Conservation (phyloP, 164 flowering plant species). For the Protea cynaroides region DNA sequence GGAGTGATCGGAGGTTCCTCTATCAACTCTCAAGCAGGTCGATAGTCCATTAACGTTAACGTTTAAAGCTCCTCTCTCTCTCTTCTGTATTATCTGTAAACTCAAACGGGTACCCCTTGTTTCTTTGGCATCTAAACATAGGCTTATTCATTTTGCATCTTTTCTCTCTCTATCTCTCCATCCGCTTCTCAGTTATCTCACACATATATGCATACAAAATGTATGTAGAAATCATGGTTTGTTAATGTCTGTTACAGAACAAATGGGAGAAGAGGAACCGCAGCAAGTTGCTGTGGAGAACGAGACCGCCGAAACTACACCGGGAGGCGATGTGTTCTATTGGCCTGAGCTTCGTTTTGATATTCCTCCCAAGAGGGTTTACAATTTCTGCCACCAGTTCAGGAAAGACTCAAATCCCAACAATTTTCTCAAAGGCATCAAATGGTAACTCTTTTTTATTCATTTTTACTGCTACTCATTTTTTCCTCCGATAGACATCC, state of each 20-base stretch:
- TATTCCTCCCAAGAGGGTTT: constrained; percentile 47
- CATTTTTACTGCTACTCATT: neutral
- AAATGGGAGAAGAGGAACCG: constrained; percentile 31
- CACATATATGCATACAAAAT: no score
- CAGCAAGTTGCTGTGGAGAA: constrained; percentile 4
- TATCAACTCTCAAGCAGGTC: no score
- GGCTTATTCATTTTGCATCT: no score
- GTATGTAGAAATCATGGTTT: no score
- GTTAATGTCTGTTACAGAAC: constrained; percentile 6
- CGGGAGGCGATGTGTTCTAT: constrained; percentile 18
- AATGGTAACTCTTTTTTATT: constrained; percentile 42
- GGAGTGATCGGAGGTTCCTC: no score
- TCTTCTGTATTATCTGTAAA: no score
- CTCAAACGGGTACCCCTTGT: no score
- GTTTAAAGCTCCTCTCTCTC: no score
- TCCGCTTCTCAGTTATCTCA: neutral
- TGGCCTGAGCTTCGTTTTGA: constrained; percentile 62
- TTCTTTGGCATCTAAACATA: no score
- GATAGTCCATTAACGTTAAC: no score
- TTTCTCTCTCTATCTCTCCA: neutral
- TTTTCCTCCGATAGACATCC: no score
- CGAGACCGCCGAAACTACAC: constrained; percentile 8
- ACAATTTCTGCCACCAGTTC: constrained; percentile 74
- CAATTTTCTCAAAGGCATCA: constrained; percentile 84
- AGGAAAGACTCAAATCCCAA: constrained; percentile 54